Conservation (phyloP, 345 rosid species). For the Heritiera littoralis region DNA sequence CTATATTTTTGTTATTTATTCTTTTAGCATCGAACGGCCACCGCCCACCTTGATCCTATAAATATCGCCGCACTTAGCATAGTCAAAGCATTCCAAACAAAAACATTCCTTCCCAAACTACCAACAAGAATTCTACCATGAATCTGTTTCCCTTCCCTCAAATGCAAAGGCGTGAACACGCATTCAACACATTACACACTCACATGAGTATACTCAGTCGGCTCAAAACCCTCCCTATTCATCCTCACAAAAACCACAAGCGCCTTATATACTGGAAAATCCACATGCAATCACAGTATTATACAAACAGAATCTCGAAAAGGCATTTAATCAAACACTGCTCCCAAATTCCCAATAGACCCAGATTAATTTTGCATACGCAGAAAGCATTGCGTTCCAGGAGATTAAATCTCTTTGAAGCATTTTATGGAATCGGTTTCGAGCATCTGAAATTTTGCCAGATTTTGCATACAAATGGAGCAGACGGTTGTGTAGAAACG, state of each 20-base stretch:
- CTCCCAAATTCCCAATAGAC: constrained; percentile 37
- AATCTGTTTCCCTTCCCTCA: constrained; percentile 54
- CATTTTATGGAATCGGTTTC: constrained; percentile 56
- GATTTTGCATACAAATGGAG: constrained; percentile 49
- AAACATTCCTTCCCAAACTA: constrained; percentile 34
- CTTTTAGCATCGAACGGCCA: no score
- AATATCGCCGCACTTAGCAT: no score
- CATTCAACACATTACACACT: constrained; percentile 40
- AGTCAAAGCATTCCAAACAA: constrained; percentile 53
- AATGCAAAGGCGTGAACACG: constrained; percentile 47
- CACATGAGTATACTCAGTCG: constrained; percentile 46
- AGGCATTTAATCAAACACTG: constrained; percentile 43
- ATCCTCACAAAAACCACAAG: constrained; percentile 39
- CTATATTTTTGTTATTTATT: no score
- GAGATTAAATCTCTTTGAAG: constrained; percentile 46
- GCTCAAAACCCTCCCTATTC: constrained; percentile 38
- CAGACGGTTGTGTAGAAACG: constrained; percentile 52
- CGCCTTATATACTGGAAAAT: constrained; percentile 31
- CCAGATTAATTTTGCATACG: constrained; percentile 36
- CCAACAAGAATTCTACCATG: constrained; percentile 47
- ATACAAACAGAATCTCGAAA: constrained; percentile 47
- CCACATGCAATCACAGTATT: constrained; percentile 53
- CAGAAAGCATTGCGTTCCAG: constrained; percentile 60
- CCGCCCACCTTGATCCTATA: no score
- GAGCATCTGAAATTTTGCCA: constrained; percentile 39